Evolutionary conservation across 768 basidiomycete genomes (phyloP), one percentile per base, ranked within the genome.

Genomic region (Cantharellus cinnabarinus): DNA sequence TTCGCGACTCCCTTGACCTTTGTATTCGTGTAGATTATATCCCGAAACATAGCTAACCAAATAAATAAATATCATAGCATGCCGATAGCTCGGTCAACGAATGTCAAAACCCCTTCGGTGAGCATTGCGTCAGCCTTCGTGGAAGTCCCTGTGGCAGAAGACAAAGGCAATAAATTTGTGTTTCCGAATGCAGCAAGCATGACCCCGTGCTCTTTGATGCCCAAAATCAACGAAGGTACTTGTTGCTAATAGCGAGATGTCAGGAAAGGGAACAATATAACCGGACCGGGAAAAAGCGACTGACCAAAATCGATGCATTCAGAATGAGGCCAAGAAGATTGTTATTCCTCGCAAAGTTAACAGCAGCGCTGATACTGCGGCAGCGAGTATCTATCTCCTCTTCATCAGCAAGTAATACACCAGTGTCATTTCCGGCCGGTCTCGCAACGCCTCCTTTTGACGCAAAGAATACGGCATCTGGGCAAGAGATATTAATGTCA

Each of bases 391-490:
- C 75, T 3, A 64, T 64, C 62, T 74, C 72, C 42, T 60, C 41
- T 57, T 73, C 69, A 48, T 71, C 70, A 59, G 15, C 66, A 64
- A 41, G 66, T 64, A 10, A 59, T 54, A 3, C 70, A 60, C 4
- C 57, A 42, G 5, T 3, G 3, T 62, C 63, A 20, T 61, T 65
- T 48, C 56, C 57, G 4, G 58, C 51, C 63, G 73, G 63, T 65
- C 72, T 68, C 34, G 62, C 39, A 14, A 81, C 78, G 37, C 91
- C 90, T 68, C 93, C 97, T 65, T 81, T 81, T 4, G 87, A 85
- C 4, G 86, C 82, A 69, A 95, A 88, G 73, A 98, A 95, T 42
- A 98, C 93, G 58, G 94, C 90, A 76, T 94, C 90, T 89, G 68
- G 41, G 41, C 56, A 58, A 59, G 59, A 58, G 44, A 37, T 37